Evolutionary conservation across 2,329 filamentous ascomycete genomes (phyloP).

Genomic region (Lecanoromycetidae sp.): DNA sequence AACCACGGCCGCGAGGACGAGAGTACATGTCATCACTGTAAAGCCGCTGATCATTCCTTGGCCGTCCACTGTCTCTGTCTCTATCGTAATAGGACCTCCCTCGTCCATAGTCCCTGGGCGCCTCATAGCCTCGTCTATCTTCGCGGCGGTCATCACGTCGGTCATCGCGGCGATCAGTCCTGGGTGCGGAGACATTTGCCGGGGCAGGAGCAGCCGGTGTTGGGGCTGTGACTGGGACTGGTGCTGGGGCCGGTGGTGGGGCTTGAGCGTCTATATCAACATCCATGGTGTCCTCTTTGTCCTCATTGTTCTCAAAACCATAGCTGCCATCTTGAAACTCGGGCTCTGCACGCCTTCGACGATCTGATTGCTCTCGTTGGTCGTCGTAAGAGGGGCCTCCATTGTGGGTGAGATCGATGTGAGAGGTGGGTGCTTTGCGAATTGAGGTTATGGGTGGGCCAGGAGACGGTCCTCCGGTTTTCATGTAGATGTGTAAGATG

Average conservation of each 20-base stretch:
- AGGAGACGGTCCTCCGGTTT: conserved; percentile 25
- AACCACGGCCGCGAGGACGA: conserved; percentile 15
- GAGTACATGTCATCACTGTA: conserved; percentile 18
- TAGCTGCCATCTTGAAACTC: conserved; percentile 29
- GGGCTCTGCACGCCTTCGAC: conserved; percentile 26
- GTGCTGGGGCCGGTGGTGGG: no score
- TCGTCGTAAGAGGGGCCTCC: conserved; percentile 24
- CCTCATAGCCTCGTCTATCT: conserved; percentile 10
- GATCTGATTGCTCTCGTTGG: conserved; percentile 31
- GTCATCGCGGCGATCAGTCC: conserved; percentile 1
- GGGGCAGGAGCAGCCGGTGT: conserved; percentile 1
- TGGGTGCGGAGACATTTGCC: not conserved
- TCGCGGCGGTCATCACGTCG: conserved; percentile 8
- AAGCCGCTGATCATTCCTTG: conserved; percentile 13
- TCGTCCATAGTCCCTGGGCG: conserved; percentile 10
- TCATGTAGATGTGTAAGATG: conserved; percentile 45
- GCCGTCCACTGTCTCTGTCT: conserved; percentile 8
- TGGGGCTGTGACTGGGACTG: not conserved
- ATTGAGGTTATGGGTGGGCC: conserved; percentile 18
- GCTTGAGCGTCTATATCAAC: conserved; percentile 13
- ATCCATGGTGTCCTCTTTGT: conserved; percentile 17
- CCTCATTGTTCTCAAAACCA: conserved; percentile 24
- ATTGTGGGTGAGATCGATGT: conserved; percentile 14
- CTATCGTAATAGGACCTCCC: conserved; percentile 11
- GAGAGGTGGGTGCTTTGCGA: conserved; percentile 9